Evolutionary conservation across 1,284 basidiomycete species (phyloP), one percentile per base, ranked within the genome.

Genomic region (Athelia sp.): DNA sequence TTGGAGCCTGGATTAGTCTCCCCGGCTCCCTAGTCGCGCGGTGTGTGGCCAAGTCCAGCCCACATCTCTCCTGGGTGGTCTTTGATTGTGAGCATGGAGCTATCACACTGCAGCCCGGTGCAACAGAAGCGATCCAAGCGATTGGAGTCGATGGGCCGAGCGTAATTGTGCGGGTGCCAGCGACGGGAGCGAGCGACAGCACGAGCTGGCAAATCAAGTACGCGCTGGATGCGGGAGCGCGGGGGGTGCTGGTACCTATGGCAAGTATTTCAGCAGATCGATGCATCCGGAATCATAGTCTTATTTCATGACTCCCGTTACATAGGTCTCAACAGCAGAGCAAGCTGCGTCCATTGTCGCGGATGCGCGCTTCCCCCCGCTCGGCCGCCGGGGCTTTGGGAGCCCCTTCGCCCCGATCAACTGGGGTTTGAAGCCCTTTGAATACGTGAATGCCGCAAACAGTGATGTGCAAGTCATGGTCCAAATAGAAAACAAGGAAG

Each of bases 1-100:
- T 87, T 53, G 84, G 86, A 4, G 79, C 78, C n/a, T 88, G 85
- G 84, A 65, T 86, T 32, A 85, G 81, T 23, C 57, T 79, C 9
- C 76, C 79, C 1, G 76, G 79, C 14, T 60, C 69, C 8, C 72
- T 81, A 56, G 72, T 76, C 53, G 81, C 81, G 2, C 73, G 82
- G 19, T 71, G 72, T 1, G 72, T 79, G 38, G 81, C 80, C 0
- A 69, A 74, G 51, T 70, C 81, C 4, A 78, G 75, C 48, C 71
- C 74, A 1, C 69, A 79, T 56, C 62, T 84, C 9, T 78, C 79
- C 0, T 85, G 82, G 81, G 66, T 86, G 22, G 59, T 73, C 43
- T 67, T 86, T 58, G 82, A 86, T 58, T 82, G 82, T 58, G 84
- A 85, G 61, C 83, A 85, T 55, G 82, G 84, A 1, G 64, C 82